Evolutionary conservation across 2,329 filamentous ascomycete genomes (phyloP).

Genomic region (Talaromyces piceae): DNA sequence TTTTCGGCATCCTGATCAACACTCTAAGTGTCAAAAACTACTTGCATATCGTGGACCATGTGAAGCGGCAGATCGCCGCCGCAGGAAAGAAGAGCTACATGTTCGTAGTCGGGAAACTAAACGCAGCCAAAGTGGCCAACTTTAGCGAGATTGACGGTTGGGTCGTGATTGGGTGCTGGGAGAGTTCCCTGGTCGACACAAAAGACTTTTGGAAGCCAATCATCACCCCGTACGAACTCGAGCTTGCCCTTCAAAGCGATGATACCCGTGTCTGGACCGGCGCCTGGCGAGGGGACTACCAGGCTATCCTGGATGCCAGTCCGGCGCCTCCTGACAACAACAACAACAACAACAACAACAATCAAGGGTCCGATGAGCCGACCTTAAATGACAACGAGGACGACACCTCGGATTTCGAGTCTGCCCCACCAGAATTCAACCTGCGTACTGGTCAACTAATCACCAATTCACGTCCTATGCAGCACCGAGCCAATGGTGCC

Average conservation of each 20-base stretch:
- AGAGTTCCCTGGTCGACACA: conserved; percentile 85
- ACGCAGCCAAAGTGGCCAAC: conserved; percentile 91
- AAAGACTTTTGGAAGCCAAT: conserved; percentile 83
- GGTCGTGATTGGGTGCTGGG: conserved; percentile 98
- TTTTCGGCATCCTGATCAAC: conserved; percentile 93
- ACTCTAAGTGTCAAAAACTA: conserved; percentile 91
- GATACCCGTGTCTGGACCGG: conserved; percentile 75
- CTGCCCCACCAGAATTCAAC: conserved; percentile 78
- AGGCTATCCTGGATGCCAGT: conserved; percentile 50
- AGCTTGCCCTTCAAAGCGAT: conserved; percentile 67
- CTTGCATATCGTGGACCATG: conserved; percentile 66
- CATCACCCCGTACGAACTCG: conserved; percentile 90
- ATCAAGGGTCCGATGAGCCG: too few species aligned
- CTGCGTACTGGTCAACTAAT: conserved; percentile 78
- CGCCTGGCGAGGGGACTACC: conserved; percentile 83
- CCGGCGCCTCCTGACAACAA: conserved; percentile 19
- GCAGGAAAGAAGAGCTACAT: conserved; percentile 94
- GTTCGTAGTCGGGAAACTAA: conserved; percentile 93
- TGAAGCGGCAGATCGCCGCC: conserved; percentile 63
- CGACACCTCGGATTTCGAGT: conserved; percentile 62
- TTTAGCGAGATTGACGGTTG: conserved; percentile 93
- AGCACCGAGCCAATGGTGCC: conserved; percentile 26
- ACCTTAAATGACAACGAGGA: neutral
- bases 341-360: too few species aligned
- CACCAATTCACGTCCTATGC: conserved; percentile 56